Evolutionary conservation across 805 yeast genomes (phyloP), one percentile per base, ranked within the genome.

Genomic region (Lipomyces spencermartinsiae): DNA sequence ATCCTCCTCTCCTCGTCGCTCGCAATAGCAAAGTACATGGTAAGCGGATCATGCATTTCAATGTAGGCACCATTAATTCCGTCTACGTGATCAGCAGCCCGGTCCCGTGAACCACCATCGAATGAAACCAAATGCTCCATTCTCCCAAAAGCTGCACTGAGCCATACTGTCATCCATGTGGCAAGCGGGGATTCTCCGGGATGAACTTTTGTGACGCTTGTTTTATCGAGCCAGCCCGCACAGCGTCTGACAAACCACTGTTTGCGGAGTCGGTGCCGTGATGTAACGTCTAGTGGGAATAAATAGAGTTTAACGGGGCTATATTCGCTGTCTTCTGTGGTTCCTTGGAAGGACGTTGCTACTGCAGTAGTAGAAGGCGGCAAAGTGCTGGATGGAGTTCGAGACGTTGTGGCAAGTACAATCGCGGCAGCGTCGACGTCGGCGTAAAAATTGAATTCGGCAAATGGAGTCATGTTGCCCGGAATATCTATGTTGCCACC

Each of bases 371-470:
- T 67, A 5, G 61, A 64, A 8, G 73, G 69, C 7, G 82, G 82
- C 61, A 76, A 66, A 14, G 78, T 75, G 35, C 68, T 66, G 31
- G 54, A 51, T 4, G 82, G 80, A 59, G 70, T 39, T 4, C 37
- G 58, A 7, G 79, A 70, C 0, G 81, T 77, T 29, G 79, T 74
- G 1, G 81, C 77, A 55, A 76, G 78, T 2, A 81, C 77, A 14
- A 74, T 72, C 0, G 82, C 81, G 2, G 83, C 80, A 1, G 83
- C 83, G 19, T 77, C 64, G 2, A 83, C 80, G 63, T 81, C 83
- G 2, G 83, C 78, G 62, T 71, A 79, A 22, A 80, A 79, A 65
- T 81, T 81, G 76, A 81, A 81, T 71, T 81, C 83, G 4, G 82
- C 83, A 7, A 71, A 51, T 2, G 83, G 83, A 5, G 81, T 78